Evolutionary conservation across 495 filamentous ascomycete genomes (phyloP).

Genomic region (Chlorociboria aeruginascens): DNA sequence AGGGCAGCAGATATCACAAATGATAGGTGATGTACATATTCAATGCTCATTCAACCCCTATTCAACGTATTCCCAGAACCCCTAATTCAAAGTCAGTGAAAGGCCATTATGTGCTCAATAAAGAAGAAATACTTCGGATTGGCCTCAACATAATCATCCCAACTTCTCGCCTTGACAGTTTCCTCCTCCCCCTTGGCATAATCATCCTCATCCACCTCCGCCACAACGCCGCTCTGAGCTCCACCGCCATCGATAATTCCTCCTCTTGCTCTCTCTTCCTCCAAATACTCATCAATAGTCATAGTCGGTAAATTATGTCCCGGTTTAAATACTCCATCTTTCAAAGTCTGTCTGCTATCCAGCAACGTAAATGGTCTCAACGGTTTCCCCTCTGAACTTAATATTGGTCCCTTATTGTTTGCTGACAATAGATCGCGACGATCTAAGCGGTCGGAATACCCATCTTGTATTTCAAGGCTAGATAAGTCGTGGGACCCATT

Average conservation of each 20-base stretch:
- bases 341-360: constrained; percentile 62
- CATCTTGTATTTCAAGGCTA: constrained; percentile 17
- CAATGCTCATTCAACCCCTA: constrained; percentile 31
- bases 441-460: constrained; percentile 71
- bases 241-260: constrained; percentile 89
- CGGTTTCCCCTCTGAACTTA: constrained; percentile 75
- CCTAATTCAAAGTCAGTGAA: constrained; percentile 18
- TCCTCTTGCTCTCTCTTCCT: constrained; percentile 75
- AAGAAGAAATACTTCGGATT: constrained; percentile 54
- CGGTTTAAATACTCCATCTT: constrained; percentile 74
- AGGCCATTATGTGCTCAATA: not conserved
- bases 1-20: too few relatives aligned
- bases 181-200: constrained; percentile 72
- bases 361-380: constrained; percentile 84
- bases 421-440: constrained; percentile 40
- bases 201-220: constrained; percentile 81
- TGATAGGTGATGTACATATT: too few relatives aligned
- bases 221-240: constrained; percentile 55
- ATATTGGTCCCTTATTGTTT: constrained; percentile 54
- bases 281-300: constrained; percentile 95
- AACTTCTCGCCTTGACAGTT: constrained; percentile 85
- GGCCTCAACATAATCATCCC: constrained; percentile 89
- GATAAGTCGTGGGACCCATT: constrained; percentile 23
- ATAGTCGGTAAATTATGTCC: constrained; percentile 93
- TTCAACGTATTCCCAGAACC: constrained; percentile 83